Evolutionary conservation across 129 eudicot species (phyloP).

Genomic region (Flaveria robusta): DNA sequence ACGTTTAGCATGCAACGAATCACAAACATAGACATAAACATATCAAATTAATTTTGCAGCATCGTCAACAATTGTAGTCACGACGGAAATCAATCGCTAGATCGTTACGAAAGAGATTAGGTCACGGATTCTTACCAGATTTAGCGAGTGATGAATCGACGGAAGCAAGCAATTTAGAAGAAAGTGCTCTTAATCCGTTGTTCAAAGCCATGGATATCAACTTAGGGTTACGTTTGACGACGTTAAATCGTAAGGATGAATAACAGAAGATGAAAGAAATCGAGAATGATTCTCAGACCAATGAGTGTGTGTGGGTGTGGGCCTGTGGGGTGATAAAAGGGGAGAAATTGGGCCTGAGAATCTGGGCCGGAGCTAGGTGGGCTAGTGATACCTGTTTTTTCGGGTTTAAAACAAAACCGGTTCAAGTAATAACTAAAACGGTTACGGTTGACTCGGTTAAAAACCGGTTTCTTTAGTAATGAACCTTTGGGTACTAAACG

Average conservation of each 20-base stretch:
- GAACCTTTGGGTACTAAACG: no score
- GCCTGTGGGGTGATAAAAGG: neutral
- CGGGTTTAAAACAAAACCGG: no score
- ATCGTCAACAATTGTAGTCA: neutral
- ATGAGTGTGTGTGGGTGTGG: neutral
- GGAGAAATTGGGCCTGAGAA: constrained; percentile 24
- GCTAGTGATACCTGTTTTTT: constrained; percentile 15
- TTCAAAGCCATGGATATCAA: constrained; percentile 61
- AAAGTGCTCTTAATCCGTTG: constrained; percentile 53
- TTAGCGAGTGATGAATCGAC: constrained; percentile 51
- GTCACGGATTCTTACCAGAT: constrained; percentile 42
- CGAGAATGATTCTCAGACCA: neutral
- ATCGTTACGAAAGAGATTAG: constrained; percentile 20
- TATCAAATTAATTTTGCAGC: neutral
- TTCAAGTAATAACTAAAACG: no score
- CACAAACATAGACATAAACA: constrained; percentile 7
- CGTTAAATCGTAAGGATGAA: constrained; percentile 15
- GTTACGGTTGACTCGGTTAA: no score
- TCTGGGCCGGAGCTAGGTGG: constrained; percentile 23
- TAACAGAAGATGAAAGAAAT: constrained; percentile 13
- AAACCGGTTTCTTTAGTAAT: no score
- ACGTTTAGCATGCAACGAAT: constrained; percentile 20
- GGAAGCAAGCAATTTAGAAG: constrained; percentile 51
- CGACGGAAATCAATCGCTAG: neutral
- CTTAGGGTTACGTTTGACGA: constrained; percentile 16